Base-by-base conservation (phyloP, 2,329 filamentous ascomycete genomes). In the Metarhizium album region DNA sequence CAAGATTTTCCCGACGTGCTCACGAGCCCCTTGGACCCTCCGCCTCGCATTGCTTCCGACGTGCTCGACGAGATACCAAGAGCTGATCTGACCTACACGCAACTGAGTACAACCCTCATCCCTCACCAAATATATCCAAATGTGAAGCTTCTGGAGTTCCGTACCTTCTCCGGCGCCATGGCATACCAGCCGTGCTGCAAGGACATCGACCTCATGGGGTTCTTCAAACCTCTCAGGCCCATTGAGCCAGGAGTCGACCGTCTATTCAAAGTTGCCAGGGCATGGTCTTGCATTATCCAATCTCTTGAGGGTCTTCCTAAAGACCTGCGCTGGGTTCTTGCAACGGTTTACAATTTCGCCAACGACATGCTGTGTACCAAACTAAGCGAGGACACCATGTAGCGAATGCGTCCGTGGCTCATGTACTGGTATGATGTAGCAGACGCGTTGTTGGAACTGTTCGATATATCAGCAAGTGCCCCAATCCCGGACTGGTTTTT, bases 201-300 rank as follows among this genome's bases (percentile, higher is more conserved):
- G 5, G 6, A 59, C 13, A 57, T 61, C 2, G 54, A 59, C 22
- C 18, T 53, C 4, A 29, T 53, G 2, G 51, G 53, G 13, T 20
- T 64, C 6, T 62, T 66, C 51, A 27, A 55, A 1, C 31, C 53
- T 2, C 51, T 67, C 9, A 18, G 45, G 1, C 45, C 51, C n/a
- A 33, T 60, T 16, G 60, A 67, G 24, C 22, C 38, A 3, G 35
- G 51, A 14, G 53, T 51, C 11, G 62, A 68, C 45, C 35, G 27
- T 11, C 0, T 62, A 14, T 66, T 66, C 55, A 58, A 53, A 29
- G 38, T 52, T 20, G 64, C 64, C 16, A 59, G 65, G 16, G 45
- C 52, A 5, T 68, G 65, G 65, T 60, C 62, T 4, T 68, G 65
- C 48, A 55, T 57, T 9, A 24, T 58, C 2, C 65, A 68, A 48